A percentile compares a stretch with the other conserved stretches of the same genome.
phyloP scores from a whole-genome alignment of 352 stramenopile genomes.

The Pythium rhizo-oryzae region DNA sequence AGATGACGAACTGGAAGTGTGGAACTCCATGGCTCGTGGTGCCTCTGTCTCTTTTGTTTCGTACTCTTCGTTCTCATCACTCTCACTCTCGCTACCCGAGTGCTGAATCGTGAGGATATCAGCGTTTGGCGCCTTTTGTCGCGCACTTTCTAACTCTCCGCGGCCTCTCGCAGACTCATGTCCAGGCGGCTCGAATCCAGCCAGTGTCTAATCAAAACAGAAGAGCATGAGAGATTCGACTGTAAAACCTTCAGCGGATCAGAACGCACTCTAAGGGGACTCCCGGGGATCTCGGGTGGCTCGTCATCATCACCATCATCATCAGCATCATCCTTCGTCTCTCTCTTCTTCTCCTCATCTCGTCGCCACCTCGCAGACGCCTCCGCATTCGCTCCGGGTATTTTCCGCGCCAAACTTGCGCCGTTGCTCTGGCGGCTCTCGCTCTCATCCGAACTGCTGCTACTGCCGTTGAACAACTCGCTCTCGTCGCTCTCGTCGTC shows the following conservation, averaged over 20 bases:
- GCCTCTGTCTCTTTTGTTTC: constrained; percentile 55
- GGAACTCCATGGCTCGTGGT: constrained; percentile 55
- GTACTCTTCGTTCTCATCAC: constrained; percentile 56
- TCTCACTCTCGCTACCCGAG: constrained; percentile 24
- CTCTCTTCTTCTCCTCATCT: neutral
- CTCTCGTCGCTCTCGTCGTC: constrained; percentile 27
- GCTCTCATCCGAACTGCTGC: constrained; percentile 19
- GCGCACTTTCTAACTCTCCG: neutral
- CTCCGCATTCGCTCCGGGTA: neutral
- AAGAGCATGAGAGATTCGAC: neutral
- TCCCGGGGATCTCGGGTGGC: constrained; percentile 73
- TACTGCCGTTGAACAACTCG: constrained; percentile 21
- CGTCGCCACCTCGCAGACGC: neutral
- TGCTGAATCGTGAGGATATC: constrained; percentile 28
- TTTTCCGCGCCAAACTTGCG: neutral
- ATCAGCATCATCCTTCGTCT: constrained; percentile 8
- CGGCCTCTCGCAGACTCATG: neutral
- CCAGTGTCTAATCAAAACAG: neutral
- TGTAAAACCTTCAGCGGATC: neutral
- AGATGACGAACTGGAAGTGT: constrained; percentile 61
- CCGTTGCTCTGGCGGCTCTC: constrained; percentile 1
- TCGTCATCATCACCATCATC: constrained; percentile 34
- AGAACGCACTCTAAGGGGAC: constrained; percentile 44
- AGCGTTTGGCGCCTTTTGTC: neutral
- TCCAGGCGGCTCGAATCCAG: neutral